Evolutionary conservation across 345 rosid species (phyloP).

Genomic region (Lumnitzera racemosa): DNA sequence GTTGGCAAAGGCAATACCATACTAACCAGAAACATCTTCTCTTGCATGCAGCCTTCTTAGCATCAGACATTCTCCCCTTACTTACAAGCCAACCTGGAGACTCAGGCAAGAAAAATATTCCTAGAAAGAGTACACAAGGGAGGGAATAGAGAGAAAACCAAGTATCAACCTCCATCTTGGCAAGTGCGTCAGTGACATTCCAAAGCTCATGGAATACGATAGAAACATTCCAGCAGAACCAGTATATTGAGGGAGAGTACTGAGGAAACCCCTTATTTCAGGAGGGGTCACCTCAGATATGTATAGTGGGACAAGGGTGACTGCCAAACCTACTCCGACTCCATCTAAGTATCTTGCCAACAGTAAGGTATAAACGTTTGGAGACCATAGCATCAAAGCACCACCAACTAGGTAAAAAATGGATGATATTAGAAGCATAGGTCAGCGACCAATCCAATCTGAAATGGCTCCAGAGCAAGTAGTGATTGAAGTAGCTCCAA

Average conservation of each 20-base stretch:
- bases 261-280: constrained; percentile 77
- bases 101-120: constrained; percentile 77
- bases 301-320: constrained; percentile 84
- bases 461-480: background rate
- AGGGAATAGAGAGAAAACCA: constrained; percentile 84
- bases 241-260: constrained; percentile 91
- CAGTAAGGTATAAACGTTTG: constrained; percentile 73
- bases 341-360: constrained; percentile 91
- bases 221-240: constrained; percentile 94
- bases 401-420: constrained; percentile 67
- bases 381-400: constrained; percentile 89
- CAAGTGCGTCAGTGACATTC: constrained; percentile 62
- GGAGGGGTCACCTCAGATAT: constrained; percentile 98
- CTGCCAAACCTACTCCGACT: constrained; percentile 84
- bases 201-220: constrained; percentile 85
- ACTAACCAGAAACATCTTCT: constrained; percentile 89
- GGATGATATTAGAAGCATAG: constrained; percentile 26
- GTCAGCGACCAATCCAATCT: too few species aligned
- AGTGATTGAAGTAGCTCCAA: constrained; percentile 91
- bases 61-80: constrained; percentile 89
- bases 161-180: constrained; percentile 99
- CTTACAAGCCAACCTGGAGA: constrained; percentile 99
- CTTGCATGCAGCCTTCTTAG: constrained; percentile 72
- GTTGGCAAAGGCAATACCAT: background rate
- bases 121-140: constrained; percentile 53